Percentiles rank a stretch among this genome's conserved stretches.
These are phyloP conservation scores for Erodium maritimum DNA, from an alignment of 345 rosid genomes.

Conservation along the genomic window DNA sequence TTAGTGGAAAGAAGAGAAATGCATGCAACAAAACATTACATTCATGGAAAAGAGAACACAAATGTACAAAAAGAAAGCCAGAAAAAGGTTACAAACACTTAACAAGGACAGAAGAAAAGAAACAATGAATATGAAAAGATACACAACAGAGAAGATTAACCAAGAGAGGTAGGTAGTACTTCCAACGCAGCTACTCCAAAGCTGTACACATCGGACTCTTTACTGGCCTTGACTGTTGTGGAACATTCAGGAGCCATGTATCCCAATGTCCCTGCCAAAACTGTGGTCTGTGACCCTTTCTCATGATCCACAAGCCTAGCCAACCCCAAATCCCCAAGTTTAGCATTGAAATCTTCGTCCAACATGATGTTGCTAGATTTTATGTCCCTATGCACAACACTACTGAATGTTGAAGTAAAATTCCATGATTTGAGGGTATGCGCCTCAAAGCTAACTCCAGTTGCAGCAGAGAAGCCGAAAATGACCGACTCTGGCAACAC, in stretches of 20 bases:
- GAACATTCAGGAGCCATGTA: conserved; percentile 25
- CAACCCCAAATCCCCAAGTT: conserved; percentile 24
- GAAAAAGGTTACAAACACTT: no score
- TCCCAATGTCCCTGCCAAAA: conserved; percentile 14
- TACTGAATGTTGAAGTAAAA: conserved; percentile 4
- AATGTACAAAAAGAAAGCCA: no score
- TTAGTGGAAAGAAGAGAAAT: no score
- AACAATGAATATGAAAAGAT: no score
- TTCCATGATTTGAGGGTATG: conserved; percentile 15
- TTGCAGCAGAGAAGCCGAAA: conserved; percentile 23
- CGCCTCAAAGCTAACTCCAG: conserved; percentile 6
- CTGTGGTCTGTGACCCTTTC: conserved; percentile 15
- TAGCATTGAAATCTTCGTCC: conserved; percentile 18
- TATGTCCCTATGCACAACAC: conserved; percentile 27
- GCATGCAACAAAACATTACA: no score
- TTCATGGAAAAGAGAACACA: no score
- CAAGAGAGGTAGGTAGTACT: no score
- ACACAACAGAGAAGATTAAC: no score
- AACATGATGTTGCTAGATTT: conserved; percentile 25
- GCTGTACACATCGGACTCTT: conserved; percentile 25
- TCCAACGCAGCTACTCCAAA: conserved; percentile 28
- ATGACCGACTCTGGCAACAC: conserved; percentile 9
- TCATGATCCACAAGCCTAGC: conserved; percentile 20
- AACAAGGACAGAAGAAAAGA: no score
- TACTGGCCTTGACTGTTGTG: conserved; percentile 13